Evolutionary conservation across 805 yeast genomes (phyloP).

Genomic region (Candida corydali): DNA sequence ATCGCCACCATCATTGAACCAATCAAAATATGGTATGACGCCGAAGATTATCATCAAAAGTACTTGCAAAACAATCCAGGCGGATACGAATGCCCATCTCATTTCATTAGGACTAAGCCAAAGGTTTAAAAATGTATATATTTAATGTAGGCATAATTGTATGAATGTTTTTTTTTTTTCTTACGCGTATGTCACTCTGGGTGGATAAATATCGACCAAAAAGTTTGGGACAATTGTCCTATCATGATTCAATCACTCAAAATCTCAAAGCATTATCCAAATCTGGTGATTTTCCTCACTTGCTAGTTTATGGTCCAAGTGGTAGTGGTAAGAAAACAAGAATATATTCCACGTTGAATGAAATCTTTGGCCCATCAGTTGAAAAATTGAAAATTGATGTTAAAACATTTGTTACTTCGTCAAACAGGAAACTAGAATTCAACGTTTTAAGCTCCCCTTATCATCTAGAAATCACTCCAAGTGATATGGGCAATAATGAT

Average conservation of each 20-base stretch:
- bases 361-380: constrained; percentile 78
- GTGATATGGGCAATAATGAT: constrained; percentile 95
- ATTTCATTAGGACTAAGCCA: constrained; percentile 66
- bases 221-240: constrained; percentile 57
- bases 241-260: constrained; percentile 60
- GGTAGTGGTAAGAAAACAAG: constrained; percentile 98
- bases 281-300: constrained; percentile 88
- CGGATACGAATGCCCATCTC: constrained; percentile 91
- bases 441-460: constrained; percentile 88
- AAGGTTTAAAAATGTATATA: constrained; percentile 19
- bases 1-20: constrained; percentile 72
- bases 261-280: constrained; percentile 57
- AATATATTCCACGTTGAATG: constrained; percentile 70
- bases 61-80: constrained; percentile 76
- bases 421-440: constrained; percentile 79
- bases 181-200: constrained; percentile 80
- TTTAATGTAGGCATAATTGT: not conserved
- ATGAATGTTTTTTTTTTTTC: not conserved
- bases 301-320: constrained; percentile 89
- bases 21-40: constrained; percentile 73
- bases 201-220: constrained; percentile 91
- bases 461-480: constrained; percentile 93
- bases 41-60: constrained; percentile 91
- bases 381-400: constrained; percentile 83
- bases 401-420: constrained; percentile 70